phyloP scores from a whole-genome alignment of 208 protist genomes.

The Leishmania arabica region DNA sequence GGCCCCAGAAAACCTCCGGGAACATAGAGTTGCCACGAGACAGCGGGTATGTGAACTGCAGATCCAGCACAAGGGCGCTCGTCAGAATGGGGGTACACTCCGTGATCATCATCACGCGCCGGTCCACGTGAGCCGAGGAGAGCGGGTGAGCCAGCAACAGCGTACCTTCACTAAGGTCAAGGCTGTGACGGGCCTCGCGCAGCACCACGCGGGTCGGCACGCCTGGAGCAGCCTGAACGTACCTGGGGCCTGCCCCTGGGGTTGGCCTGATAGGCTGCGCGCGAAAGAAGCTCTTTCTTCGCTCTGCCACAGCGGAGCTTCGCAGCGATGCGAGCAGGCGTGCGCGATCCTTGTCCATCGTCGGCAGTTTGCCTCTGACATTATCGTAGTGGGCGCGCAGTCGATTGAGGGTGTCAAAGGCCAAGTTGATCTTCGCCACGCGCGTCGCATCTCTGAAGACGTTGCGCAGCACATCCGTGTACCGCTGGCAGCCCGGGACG shows the following conservation, averaged over 20 bases:
- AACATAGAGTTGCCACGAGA: conserved; percentile 87
- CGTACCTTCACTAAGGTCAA: conserved; percentile 67
- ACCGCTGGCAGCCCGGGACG: conserved; percentile 19
- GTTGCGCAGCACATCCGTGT: conserved; percentile 54
- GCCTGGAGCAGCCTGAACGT: conserved; percentile 42
- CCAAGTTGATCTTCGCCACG: conserved; percentile 52
- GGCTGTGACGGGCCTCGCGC: conserved; percentile 28
- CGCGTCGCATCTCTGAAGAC: conserved; percentile 49
- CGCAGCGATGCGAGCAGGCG: conserved; percentile 41
- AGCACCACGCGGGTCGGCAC: conserved; percentile 57
- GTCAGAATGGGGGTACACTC: conserved; percentile 65
- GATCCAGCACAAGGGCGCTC: conserved; percentile 77
- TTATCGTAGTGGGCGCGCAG: conserved; percentile 73
- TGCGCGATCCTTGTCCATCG: conserved; percentile 50
- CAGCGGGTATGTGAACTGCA: conserved; percentile 77
- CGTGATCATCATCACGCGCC: conserved; percentile 81
- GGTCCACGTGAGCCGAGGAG: conserved; percentile 79
- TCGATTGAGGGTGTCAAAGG: conserved; percentile 76
- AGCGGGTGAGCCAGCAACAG: conserved; percentile 82
- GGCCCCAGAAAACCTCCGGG: conserved; percentile 90
- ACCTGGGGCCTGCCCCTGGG: conserved; percentile 14
- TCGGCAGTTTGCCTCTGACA: conserved; percentile 48
- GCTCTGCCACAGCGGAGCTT: conserved; percentile 25
- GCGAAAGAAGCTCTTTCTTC: conserved; percentile 44
- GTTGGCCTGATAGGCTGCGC: conserved; percentile 38